Conservation (phyloP, 495 filamentous ascomycete genomes). For the Haplographium delicatum region DNA sequence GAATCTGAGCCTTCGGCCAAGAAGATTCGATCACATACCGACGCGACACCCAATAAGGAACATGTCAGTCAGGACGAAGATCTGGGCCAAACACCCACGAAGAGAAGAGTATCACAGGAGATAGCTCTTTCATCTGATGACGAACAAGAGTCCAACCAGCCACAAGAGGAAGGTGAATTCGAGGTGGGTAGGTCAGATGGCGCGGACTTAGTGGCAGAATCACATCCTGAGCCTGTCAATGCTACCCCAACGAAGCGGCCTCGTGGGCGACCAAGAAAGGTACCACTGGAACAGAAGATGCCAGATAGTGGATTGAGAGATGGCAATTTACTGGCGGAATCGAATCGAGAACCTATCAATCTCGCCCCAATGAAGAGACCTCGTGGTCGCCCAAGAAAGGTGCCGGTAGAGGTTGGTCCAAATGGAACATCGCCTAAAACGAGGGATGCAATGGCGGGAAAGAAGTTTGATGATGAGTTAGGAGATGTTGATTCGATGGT, state of each 20-base stretch:
- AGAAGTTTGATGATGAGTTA: not conserved
- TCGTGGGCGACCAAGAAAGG: no score
- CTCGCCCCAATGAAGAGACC: constrained; percentile 5
- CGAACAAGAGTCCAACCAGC: not conserved
- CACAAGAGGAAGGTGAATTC: not conserved
- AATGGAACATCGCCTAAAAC: constrained; percentile 13
- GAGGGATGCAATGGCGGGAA: no score
- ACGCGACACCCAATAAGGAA: not conserved
- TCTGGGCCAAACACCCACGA: not conserved
- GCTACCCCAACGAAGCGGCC: no score
- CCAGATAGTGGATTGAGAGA: no score
- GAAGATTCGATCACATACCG: constrained; percentile 5
- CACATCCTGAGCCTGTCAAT: not conserved
- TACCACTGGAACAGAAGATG: no score
- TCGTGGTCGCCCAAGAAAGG: not conserved
- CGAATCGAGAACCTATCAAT: not conserved
- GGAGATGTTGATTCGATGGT: not conserved
- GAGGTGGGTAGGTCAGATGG: not conserved
- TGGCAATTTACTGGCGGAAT: no score
- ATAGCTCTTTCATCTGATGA: no score
- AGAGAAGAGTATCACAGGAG: no score
- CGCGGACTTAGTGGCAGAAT: not conserved
- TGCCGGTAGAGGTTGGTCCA: not conserved
- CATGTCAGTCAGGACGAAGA: not conserved
- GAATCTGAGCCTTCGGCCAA: constrained; percentile 1